Conservation (phyloP, 2,329 filamentous ascomycete genomes). For the Talaromyces marneffei region DNA sequence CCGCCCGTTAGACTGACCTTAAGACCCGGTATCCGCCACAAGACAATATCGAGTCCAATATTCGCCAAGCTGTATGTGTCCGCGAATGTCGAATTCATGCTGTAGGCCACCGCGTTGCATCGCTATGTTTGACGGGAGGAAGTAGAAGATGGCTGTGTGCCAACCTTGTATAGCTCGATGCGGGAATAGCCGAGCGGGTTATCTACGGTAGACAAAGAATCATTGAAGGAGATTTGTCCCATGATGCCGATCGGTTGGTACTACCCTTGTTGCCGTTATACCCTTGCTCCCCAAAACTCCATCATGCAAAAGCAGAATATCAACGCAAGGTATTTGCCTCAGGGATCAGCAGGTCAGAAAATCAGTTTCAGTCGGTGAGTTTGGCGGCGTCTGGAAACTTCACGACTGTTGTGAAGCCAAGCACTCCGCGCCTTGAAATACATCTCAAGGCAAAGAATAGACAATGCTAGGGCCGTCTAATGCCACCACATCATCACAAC, state of each 20-base stretch:
- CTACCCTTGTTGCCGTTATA: not conserved
- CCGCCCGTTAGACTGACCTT: not conserved
- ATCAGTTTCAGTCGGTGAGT: not conserved
- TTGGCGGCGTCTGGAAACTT: not conserved
- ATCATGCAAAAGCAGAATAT: not conserved
- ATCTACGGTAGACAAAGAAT: conserved; percentile 12
- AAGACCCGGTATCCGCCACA: not conserved
- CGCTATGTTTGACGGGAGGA: not conserved
- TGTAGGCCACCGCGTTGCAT: not conserved
- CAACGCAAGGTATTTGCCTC: not conserved
- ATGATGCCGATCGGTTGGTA: not conserved
- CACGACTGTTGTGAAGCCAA: not conserved
- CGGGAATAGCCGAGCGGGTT: not conserved
- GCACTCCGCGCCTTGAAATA: not conserved
- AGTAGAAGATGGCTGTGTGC: not conserved
- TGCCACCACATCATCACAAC: not conserved
- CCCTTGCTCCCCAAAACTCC: not conserved
- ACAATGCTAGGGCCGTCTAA: not conserved
- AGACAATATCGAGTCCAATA: not conserved
- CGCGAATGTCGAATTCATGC: not conserved
- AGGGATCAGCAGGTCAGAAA: not conserved
- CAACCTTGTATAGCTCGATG: not conserved
- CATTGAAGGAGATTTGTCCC: not conserved
- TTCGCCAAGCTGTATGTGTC: not conserved
- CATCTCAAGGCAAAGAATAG: not conserved